Evolutionary conservation across 2,329 filamentous ascomycete genomes (phyloP).

Genomic region (Aureobasidium zeae): DNA sequence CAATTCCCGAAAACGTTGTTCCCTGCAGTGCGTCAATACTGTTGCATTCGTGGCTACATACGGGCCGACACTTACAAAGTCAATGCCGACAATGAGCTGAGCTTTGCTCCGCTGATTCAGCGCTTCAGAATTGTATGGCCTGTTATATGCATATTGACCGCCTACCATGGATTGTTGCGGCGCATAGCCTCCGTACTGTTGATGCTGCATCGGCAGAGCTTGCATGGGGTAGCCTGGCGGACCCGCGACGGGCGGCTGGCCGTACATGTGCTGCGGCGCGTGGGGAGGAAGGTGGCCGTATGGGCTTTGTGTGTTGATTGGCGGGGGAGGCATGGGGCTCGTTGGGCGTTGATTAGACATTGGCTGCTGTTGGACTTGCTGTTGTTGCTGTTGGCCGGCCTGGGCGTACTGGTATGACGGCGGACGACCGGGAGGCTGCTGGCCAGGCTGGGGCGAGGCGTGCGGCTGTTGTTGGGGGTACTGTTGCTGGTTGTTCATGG

Average conservation of each 20-base stretch:
- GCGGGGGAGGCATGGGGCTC: constrained; percentile 34
- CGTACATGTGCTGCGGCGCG: constrained; percentile 33
- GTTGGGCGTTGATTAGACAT: constrained; percentile 41
- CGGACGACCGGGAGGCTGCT: constrained; percentile 48
- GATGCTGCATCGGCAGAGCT: constrained; percentile 23
- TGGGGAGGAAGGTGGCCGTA: constrained; percentile 31
- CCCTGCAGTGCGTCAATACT: constrained; percentile 46
- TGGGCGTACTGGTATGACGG: constrained; percentile 53
- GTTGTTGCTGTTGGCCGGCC: constrained; percentile 30
- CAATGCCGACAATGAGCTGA: constrained; percentile 95
- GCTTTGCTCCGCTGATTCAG: constrained; percentile 85
- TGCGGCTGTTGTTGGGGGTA: constrained; percentile 33
- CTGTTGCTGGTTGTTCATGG: constrained; percentile 40
- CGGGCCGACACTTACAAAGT: constrained; percentile 62
- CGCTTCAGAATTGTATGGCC: constrained; percentile 56
- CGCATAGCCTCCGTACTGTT: constrained; percentile 17
- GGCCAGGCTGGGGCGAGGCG: constrained; percentile 32
- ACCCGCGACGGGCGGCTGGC: constrained; percentile 28
- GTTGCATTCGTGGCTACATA: constrained; percentile 3
- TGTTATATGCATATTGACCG: constrained; percentile 14
- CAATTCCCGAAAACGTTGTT: constrained; percentile 95
- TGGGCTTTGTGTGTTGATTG: constrained; percentile 42
- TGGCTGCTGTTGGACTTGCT: constrained; percentile 33
- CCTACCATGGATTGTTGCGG: constrained; percentile 17
- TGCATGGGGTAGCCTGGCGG: constrained; percentile 32